Conservation (phyloP, 2,329 filamentous ascomycete species). For the Sclerotinia minor region DNA sequence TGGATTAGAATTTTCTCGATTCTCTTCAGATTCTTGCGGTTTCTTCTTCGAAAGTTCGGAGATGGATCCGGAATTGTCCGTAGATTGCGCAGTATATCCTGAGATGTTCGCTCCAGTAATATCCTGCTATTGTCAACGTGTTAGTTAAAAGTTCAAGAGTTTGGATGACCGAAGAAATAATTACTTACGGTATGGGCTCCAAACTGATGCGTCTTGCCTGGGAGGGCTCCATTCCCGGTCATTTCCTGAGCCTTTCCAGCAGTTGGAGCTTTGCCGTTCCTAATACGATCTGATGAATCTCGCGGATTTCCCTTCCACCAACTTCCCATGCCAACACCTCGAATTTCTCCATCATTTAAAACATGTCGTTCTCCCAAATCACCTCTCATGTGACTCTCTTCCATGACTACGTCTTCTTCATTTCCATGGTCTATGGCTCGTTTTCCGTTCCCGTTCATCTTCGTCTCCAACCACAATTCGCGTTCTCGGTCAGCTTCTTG, state of each 20-base stretch:
- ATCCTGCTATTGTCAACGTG: background rate
- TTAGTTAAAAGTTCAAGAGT: background rate
- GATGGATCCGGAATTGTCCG: background rate
- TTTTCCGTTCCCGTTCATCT: constrained; percentile 26
- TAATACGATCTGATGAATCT: background rate
- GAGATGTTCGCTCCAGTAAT: background rate
- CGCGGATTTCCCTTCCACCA: constrained; percentile 33
- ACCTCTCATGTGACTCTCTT: constrained; percentile 33
- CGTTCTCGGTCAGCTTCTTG: constrained; percentile 13
- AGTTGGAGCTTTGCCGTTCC: background rate
- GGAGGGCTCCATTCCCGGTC: background rate
- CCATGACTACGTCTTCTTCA: constrained; percentile 3
- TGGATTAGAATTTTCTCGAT: background rate
- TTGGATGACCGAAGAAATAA: background rate
- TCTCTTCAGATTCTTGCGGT: background rate
- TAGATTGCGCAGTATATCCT: background rate
- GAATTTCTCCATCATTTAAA: constrained; percentile 28
- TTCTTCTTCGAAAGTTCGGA: background rate
- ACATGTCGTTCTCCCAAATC: constrained; percentile 10
- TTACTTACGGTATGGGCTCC: background rate
- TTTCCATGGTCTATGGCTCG: constrained; percentile 13
- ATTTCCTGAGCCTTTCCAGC: background rate
- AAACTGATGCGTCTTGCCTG: background rate
- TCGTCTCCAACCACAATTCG: constrained; percentile 23
- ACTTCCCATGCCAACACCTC: constrained; percentile 33